Conservation (phyloP, 768 basidiomycete genomes). For the Neoboletus magnificus region DNA sequence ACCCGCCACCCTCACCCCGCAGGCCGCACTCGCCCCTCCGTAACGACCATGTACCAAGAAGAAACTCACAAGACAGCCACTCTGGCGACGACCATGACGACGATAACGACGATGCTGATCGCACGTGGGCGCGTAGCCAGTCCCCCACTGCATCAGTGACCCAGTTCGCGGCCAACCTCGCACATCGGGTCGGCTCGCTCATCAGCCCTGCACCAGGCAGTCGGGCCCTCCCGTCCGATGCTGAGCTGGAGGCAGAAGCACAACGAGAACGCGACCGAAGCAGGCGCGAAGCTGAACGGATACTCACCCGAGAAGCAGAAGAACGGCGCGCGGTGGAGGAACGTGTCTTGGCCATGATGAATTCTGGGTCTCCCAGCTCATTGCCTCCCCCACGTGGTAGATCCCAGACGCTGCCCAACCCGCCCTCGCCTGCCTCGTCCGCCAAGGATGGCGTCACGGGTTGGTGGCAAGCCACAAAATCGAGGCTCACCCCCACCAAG, state of each 20-base stretch:
- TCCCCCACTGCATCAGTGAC: constrained; percentile 68
- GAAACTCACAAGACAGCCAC: constrained; percentile 51
- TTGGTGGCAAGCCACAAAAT: constrained; percentile 79
- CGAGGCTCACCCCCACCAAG: constrained; percentile 74
- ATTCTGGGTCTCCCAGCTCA: constrained; percentile 31
- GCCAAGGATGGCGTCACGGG: constrained; percentile 53
- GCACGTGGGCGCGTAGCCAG: constrained; percentile 34
- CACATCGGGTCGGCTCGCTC: constrained; percentile 68
- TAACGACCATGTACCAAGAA: constrained; percentile 49
- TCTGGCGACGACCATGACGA: constrained; percentile 41
- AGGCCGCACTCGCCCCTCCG: constrained; percentile 73
- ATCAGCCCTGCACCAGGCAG: constrained; percentile 49
- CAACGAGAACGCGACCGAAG: constrained; percentile 72
- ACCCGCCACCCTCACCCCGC: constrained; percentile 30
- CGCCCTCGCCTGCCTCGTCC: constrained; percentile 61
- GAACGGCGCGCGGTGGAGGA: constrained; percentile 69
- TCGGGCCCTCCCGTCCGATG: constrained; percentile 59
- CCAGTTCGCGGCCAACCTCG: constrained; percentile 69
- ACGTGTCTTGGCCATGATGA: constrained; percentile 73
- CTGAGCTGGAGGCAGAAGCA: constrained; percentile 79
- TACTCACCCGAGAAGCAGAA: constrained; percentile 67
- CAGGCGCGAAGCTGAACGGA: constrained; percentile 74
- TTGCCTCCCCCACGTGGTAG: constrained; percentile 63
- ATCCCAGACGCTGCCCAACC: constrained; percentile 50
- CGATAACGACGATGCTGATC: constrained; percentile 28